A percentile compares a stretch with the other conserved stretches of the same genome.
These are phyloP conservation scores for Penicillium manginii DNA, from an alignment of 495 filamentous ascomycete species.

Conservation along the genomic window DNA sequence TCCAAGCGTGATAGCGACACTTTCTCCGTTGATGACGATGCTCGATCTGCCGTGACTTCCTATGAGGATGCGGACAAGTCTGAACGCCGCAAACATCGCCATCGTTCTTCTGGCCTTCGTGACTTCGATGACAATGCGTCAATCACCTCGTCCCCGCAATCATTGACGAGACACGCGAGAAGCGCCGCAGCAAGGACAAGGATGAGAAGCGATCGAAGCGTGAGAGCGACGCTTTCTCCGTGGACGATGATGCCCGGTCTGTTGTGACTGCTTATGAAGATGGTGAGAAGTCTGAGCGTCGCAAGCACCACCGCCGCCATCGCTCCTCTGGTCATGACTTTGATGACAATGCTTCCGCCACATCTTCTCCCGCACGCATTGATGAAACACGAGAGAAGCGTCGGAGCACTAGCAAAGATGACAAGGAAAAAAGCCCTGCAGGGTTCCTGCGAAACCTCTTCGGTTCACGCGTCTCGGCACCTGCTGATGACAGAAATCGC, in stretches of 20 bases:
- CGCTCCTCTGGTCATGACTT: slow-evolving; percentile 32
- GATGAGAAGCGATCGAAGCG: background rate
- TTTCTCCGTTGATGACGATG: slow-evolving; percentile 20
- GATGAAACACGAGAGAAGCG: slow-evolving; percentile 36
- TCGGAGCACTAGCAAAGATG: slow-evolving; percentile 25
- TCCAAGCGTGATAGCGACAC: slow-evolving; percentile 36
- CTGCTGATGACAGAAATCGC: slow-evolving; percentile 32
- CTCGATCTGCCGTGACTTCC: slow-evolving; percentile 8
- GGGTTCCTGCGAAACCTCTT: slow-evolving; percentile 45
- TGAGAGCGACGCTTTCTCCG: background rate
- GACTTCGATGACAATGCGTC: slow-evolving; percentile 37
- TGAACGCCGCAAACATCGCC: slow-evolving; percentile 29
- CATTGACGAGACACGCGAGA: slow-evolving; percentile 34
- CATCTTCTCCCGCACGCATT: slow-evolving; percentile 39
- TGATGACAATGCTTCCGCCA: slow-evolving; percentile 39
- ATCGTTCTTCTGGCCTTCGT: slow-evolving; percentile 30
- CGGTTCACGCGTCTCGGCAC: slow-evolving; percentile 41
- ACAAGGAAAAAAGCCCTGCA: slow-evolving; percentile 38
- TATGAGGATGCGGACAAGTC: slow-evolving; percentile 27
- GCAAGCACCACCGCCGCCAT: slow-evolving; percentile 27
- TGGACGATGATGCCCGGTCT: slow-evolving; percentile 16
- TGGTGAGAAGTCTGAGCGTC: slow-evolving; percentile 21
- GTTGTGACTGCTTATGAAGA: slow-evolving; percentile 20
- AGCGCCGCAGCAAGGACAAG: slow-evolving; percentile 34
- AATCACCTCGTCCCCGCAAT: slow-evolving; percentile 39